Conservation (phyloP, 1,284 basidiomycete species). For the Heterobasidion irregulare region DNA sequence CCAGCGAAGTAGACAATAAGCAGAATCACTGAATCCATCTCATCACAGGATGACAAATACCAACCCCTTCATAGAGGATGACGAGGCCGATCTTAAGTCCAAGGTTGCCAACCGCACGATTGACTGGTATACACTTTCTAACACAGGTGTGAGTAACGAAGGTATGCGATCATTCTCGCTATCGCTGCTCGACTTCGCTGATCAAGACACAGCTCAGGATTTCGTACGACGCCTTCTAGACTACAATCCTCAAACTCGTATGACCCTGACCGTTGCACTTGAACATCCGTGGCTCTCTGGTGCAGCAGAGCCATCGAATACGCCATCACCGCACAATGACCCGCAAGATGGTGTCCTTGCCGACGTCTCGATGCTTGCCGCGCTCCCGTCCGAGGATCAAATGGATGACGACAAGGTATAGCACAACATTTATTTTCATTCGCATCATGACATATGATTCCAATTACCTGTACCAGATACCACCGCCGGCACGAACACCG, state of each 20-base stretch:
- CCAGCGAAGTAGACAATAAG: no score
- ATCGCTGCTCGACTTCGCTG: slow-evolving; percentile 5
- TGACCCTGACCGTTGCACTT: slow-evolving; percentile 52
- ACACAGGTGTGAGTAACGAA: slow-evolving; percentile 24
- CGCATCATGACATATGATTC: neutral
- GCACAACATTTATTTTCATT: slow-evolving; percentile 15
- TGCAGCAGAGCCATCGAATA: slow-evolving; percentile 1
- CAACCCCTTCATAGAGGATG: slow-evolving; percentile 67
- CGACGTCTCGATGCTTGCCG: slow-evolving; percentile 19
- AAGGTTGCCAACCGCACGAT: slow-evolving; percentile 50
- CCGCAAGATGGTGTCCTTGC: slow-evolving; percentile 9
- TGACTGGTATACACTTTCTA: slow-evolving; percentile 48
- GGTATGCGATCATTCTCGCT: slow-evolving; percentile 25
- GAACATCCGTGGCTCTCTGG: slow-evolving; percentile 56
- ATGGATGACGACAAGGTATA: slow-evolving; percentile 9
- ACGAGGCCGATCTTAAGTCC: slow-evolving; percentile 40
- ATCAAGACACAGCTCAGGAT: slow-evolving; percentile 25
- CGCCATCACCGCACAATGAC: neutral
- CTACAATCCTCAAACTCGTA: slow-evolving; percentile 41
- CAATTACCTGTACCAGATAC: neutral
- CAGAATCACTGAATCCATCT: neutral
- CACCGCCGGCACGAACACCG: slow-evolving; percentile 16
- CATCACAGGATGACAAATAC: slow-evolving; percentile 55
- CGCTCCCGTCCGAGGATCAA: slow-evolving; percentile 20
- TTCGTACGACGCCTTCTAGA: slow-evolving; percentile 44